Evolutionary conservation across 2,329 filamentous ascomycete species (phyloP).

Genomic region (Diaporthe longicolla): DNA sequence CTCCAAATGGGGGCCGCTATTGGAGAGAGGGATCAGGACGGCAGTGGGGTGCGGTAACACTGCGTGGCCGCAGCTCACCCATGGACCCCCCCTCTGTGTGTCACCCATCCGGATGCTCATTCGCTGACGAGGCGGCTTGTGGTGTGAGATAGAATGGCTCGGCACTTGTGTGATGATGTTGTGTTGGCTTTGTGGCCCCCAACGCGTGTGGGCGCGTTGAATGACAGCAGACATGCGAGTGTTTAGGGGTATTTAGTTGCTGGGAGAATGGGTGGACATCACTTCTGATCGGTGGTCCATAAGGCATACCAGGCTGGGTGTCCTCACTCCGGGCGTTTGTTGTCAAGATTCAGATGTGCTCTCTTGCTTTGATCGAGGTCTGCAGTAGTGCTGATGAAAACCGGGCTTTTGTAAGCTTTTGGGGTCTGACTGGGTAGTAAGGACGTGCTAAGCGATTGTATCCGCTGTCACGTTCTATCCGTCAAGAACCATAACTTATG

Average conservation of each 20-base stretch:
- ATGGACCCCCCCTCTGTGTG: not conserved
- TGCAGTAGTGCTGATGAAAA: not conserved
- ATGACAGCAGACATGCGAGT: not conserved
- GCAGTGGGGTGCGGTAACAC: not conserved
- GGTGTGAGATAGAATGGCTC: constrained; percentile 11
- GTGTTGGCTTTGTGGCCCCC: not conserved
- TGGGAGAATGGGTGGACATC: not conserved
- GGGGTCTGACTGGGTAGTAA: not conserved
- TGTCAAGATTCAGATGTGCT: too few relatives aligned
- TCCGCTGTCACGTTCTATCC: not conserved
- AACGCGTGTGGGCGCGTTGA: not conserved
- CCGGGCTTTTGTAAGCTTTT: not conserved
- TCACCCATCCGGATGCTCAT: not conserved
- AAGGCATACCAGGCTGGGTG: not conserved
- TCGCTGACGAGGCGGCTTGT: not conserved
- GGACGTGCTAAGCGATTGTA: not conserved
- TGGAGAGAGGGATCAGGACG: not conserved
- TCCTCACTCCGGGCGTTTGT: not conserved
- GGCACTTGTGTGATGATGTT: not conserved
- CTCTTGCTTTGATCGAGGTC: not conserved
- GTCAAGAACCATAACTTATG: not conserved
- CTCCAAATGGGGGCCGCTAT: constrained; percentile 10
- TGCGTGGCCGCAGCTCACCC: not conserved
- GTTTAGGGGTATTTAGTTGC: not conserved
- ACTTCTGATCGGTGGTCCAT: not conserved